A percentile compares a stretch with the other conserved stretches of the same genome.
These are phyloP conservation scores for Fusarium nodosum DNA, from an alignment of 2,329 filamentous ascomycete genomes.

Conservation along the genomic window DNA sequence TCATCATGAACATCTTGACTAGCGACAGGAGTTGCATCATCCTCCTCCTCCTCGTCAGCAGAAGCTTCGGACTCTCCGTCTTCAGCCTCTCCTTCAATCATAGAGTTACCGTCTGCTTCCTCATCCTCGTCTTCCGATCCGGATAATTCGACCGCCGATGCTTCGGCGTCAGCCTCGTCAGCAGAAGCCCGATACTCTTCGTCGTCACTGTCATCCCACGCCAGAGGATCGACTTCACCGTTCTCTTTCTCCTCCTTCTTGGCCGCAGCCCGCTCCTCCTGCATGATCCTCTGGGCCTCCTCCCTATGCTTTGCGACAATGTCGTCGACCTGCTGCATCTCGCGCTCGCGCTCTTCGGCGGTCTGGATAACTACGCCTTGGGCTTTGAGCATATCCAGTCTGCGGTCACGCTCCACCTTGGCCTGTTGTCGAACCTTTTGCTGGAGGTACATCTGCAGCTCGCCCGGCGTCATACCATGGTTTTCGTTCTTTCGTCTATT, in stretches of 20 bases:
- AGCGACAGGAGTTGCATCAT: slow-evolving; percentile 55
- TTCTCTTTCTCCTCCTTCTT: slow-evolving; percentile 71
- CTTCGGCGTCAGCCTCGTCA: slow-evolving; percentile 57
- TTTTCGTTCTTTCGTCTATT: slow-evolving; percentile 60
- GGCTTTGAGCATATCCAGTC: slow-evolving; percentile 80
- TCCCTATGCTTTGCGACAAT: slow-evolving; percentile 86
- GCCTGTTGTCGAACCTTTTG: slow-evolving; percentile 85
- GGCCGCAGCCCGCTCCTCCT: slow-evolving; percentile 79
- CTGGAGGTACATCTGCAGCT: slow-evolving; percentile 77
- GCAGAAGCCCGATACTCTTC: slow-evolving; percentile 63
- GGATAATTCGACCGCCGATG: slow-evolving; percentile 59
- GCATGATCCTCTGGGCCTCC: slow-evolving; percentile 81
- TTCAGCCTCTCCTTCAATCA: slow-evolving; percentile 58
- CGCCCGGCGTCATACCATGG: slow-evolving; percentile 73
- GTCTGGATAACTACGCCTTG: slow-evolving; percentile 87
- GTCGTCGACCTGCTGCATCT: slow-evolving; percentile 87
- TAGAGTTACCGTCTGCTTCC: slow-evolving; percentile 53
- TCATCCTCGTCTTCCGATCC: slow-evolving; percentile 60
- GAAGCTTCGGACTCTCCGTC: slow-evolving; percentile 56
- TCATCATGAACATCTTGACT: slow-evolving; percentile 53
- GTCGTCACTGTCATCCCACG: slow-evolving; percentile 70
- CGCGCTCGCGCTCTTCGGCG: slow-evolving; percentile 85
- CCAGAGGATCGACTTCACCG: slow-evolving; percentile 64
- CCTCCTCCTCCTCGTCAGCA: slow-evolving; percentile 38
- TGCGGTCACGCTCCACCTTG: slow-evolving; percentile 79